Percentiles rank a stretch among this genome's conserved stretches.
Conservation (phyloP, 768 basidiomycete species). For the Neoboletus magnificus region DNA sequence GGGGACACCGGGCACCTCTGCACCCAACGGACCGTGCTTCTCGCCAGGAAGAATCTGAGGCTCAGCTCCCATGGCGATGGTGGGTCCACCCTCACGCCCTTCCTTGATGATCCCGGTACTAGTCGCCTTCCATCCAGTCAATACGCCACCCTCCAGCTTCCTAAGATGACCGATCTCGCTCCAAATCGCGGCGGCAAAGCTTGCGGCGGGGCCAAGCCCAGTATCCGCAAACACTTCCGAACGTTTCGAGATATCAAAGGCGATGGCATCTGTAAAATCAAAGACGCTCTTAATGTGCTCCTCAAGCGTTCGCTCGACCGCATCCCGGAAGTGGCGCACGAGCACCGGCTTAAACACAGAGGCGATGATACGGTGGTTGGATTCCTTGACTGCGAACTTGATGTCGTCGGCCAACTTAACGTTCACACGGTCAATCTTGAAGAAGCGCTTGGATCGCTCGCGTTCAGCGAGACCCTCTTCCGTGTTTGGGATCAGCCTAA, state of each 20-base stretch:
- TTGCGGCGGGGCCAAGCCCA: slow-evolving; percentile 48
- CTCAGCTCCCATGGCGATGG: slow-evolving; percentile 67
- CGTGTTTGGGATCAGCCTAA: slow-evolving; percentile 58
- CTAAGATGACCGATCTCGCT: slow-evolving; percentile 63
- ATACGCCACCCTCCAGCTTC: slow-evolving; percentile 33
- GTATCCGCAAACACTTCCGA: slow-evolving; percentile 64
- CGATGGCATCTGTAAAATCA: slow-evolving; percentile 52
- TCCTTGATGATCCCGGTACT: slow-evolving; percentile 63
- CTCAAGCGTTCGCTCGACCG: slow-evolving; percentile 55
- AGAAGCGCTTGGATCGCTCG: slow-evolving; percentile 45
- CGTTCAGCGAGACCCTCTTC: slow-evolving; percentile 43
- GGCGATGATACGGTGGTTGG: slow-evolving; percentile 61
- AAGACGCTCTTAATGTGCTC: slow-evolving; percentile 52
- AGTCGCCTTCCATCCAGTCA: slow-evolving; percentile 51
- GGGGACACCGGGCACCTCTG: neutral
- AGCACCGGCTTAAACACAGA: slow-evolving; percentile 64
- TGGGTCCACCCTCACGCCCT: slow-evolving; percentile 32
- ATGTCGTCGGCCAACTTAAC: slow-evolving; percentile 58
- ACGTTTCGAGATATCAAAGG: slow-evolving; percentile 57
- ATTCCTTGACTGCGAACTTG: slow-evolving; percentile 51
- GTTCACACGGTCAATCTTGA: slow-evolving; percentile 52
- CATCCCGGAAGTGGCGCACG: slow-evolving; percentile 52
- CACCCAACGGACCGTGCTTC: slow-evolving; percentile 58
- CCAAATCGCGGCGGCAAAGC: slow-evolving; percentile 61
- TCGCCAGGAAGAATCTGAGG: slow-evolving; percentile 69